Evolutionary conservation across 352 stramenopile species (phyloP), one percentile per base, ranked within the genome.

Genomic region (Phytopythium boreale): DNA sequence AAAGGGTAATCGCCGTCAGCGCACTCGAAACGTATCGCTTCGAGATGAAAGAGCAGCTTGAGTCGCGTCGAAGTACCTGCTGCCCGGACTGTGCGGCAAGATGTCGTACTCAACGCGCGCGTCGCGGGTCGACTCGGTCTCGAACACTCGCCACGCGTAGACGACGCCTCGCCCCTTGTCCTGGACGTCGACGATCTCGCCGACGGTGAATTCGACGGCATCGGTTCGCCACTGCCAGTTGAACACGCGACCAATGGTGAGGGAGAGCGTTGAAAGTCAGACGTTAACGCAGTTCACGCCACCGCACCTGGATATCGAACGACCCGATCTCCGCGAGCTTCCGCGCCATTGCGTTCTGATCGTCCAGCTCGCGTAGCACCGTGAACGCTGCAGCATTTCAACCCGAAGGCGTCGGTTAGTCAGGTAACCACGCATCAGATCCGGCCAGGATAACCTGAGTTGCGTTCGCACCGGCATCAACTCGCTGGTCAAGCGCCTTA

Each of bases 151-250:
- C 87, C 87, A 95, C 1, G 72, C 71, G 19, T 81, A 85, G 52
- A 95, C 71, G 26, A 93, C 85, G 9, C 85, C 84, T 12, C 66
- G 57, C 3, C 79, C 82, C 1, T 85, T 63, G 8, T 73, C 71
- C 22, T 84, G 72, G 37, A 93, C 75, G 39, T 82, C 59, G 2
- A 95, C 82, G 22, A 94, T 64, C 52, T 95, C 87, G 29, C 87
- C 87, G 44, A 95, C 72, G 4, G 66, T 60, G 52, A 86, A 93
- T 59, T 79, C 52, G 22, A 93, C 69, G 9, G 59, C 67, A 19
- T 78, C 61, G 2, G 78, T 80, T 12, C 87, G 79, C 58, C 71
- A 69, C 87, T 92, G 41, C 24, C 51, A 34, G 56, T 12, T 71
- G 1, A 62, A 29, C 24, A 49, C 14, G 14, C 49, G 36, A 24